Conservation (phyloP, 169 alveolate genomes). For the Plasmodium gallinaceum region DNA sequence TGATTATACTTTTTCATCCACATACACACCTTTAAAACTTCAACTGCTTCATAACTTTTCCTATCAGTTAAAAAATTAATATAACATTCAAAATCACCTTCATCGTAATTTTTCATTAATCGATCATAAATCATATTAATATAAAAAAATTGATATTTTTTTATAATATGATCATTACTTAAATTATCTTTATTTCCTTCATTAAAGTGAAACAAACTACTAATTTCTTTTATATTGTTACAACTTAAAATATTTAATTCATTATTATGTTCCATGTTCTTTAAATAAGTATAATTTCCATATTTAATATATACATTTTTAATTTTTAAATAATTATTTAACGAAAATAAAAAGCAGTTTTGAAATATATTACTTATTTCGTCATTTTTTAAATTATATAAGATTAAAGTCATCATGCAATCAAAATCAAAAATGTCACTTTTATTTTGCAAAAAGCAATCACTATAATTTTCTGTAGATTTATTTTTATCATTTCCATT, state of each 20-base stretch:
- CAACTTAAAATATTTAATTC: neutral
- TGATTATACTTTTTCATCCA: neutral
- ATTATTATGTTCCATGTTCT: neutral
- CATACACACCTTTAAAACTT: conserved; percentile 31
- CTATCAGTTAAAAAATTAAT: conserved; percentile 13
- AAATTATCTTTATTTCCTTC: neutral
- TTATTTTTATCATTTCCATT: neutral
- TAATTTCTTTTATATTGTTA: conserved; percentile 18
- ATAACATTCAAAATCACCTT: conserved; percentile 17
- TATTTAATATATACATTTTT: conserved; percentile 18
- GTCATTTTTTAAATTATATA: conserved; percentile 24
- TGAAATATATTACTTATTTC: conserved; percentile 39
- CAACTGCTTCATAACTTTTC: conserved; percentile 22
- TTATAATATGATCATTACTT: neutral
- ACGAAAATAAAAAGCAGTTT: conserved; percentile 29
- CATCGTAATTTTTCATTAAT: neutral
- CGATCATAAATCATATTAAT: conserved; percentile 27
- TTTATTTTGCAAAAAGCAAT: neutral
- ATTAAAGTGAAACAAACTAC: neutral
- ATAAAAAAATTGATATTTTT: conserved; percentile 42
- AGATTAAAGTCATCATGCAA: conserved; percentile 26
- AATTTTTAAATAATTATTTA: conserved; percentile 36
- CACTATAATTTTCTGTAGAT: neutral
- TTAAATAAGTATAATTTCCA: no score
- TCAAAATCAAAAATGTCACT: conserved; percentile 4